Conservation (phyloP, 768 basidiomycete species). For the Suillus luteus region DNA sequence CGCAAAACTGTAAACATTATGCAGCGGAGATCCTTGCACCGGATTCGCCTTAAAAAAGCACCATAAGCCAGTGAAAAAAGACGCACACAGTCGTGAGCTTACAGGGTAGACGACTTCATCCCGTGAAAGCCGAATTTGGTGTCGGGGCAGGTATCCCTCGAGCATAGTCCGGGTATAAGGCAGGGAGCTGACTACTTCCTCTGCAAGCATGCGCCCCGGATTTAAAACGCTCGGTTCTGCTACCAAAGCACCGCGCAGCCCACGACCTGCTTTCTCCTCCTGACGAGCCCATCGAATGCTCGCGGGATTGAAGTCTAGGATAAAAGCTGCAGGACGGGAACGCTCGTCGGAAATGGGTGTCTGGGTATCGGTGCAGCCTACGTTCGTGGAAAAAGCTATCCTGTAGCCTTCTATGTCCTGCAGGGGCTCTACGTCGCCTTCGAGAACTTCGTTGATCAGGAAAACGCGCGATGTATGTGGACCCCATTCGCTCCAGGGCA, state of each 20-base stretch:
- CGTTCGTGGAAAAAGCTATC: neutral
- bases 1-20: neutral
- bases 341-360: neutral
- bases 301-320: neutral
- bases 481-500: neutral
- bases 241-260: neutral
- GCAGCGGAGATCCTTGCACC: neutral
- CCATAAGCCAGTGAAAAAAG: neutral
- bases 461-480: neutral
- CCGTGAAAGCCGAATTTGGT: neutral
- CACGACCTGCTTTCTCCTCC: neutral
- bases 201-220: neutral
- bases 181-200: neutral
- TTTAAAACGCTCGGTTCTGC: neutral
- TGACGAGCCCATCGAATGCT: neutral
- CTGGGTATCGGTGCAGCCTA: neutral
- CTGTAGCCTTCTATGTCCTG: neutral
- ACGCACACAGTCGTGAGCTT: neutral
- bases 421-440: neutral
- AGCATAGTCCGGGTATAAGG: neutral
- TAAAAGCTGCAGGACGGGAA: neutral
- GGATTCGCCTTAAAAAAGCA: neutral
- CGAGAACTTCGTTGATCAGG: neutral
- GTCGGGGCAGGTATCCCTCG: neutral
- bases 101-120: neutral